Percentiles rank a stretch among this genome's conserved stretches.
Evolutionary conservation across 352 stramenopile genomes (phyloP).

Genomic region (Plasmopara halstedii): DNA sequence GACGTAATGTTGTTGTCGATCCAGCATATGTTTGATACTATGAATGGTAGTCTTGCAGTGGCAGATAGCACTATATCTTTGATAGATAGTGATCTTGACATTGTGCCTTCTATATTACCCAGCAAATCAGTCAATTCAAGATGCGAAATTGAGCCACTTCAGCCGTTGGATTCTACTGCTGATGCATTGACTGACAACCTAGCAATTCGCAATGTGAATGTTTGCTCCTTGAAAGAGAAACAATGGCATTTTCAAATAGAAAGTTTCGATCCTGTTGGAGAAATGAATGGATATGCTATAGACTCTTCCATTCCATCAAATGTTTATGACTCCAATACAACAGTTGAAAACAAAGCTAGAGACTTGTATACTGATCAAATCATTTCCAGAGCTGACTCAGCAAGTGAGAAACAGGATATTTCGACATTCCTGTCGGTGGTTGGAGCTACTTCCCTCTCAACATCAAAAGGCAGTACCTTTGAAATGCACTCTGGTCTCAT

Average conservation of each 20-base stretch:
- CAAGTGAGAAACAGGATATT: conserved; percentile 12
- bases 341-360: conserved; percentile 3
- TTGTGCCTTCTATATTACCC: not conserved
- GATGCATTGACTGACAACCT: conserved; percentile 37
- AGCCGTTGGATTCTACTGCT: conserved; percentile 20
- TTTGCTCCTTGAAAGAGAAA: conserved; percentile 5
- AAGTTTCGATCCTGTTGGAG: conserved; percentile 9
- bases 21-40: conserved; percentile 25
- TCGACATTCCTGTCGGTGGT: conserved; percentile 20
- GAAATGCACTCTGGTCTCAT: conserved; percentile 15
- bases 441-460: conserved; percentile 20
- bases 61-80: conserved; percentile 8
- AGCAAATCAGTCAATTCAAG: not conserved
- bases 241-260: conserved; percentile 12
- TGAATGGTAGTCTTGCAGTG: conserved; percentile 4
- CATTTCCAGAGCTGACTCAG: conserved; percentile 11
- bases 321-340: conserved; percentile 11
- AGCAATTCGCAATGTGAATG: conserved; percentile 10
- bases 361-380: conserved; percentile 20
- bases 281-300: conserved; percentile 1
- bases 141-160: conserved; percentile 24
- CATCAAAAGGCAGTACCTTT: conserved; percentile 7
- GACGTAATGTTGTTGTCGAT: conserved; percentile 50
- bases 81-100: conserved; percentile 5
- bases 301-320: not conserved